phyloP scores from a whole-genome alignment of 768 basidiomycete genomes.

The Lepiota brunneoincarnata region DNA sequence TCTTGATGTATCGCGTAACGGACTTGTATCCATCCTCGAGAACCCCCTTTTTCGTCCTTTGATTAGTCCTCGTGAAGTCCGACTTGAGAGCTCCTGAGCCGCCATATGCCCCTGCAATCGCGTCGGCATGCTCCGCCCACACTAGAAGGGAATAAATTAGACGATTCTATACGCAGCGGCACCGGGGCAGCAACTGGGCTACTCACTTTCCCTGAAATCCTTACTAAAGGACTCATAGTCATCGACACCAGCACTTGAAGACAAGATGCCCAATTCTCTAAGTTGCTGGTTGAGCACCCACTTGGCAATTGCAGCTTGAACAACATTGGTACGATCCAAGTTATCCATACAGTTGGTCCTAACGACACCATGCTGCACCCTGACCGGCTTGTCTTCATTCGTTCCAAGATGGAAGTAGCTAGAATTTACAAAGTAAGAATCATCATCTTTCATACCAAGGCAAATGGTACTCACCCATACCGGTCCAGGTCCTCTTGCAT shows the following conservation, averaged over 20 bases:
- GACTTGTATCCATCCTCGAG: constrained; percentile 89
- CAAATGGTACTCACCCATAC: constrained; percentile 53
- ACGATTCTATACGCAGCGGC: not conserved
- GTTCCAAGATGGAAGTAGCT: constrained; percentile 80
- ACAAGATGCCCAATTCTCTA: constrained; percentile 66
- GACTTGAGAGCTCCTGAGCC: constrained; percentile 96
- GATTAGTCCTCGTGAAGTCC: constrained; percentile 93
- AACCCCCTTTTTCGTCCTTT: constrained; percentile 75
- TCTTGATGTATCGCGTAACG: constrained; percentile 83
- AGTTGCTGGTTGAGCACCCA: constrained; percentile 82
- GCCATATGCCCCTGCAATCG: constrained; percentile 85
- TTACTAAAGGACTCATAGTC: constrained; percentile 76
- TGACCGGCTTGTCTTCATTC: constrained; percentile 41
- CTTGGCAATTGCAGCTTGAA: constrained; percentile 88
- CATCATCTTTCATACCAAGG: not conserved
- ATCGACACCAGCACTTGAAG: constrained; percentile 70
- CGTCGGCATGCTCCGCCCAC: constrained; percentile 97
- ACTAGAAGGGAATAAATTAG: constrained; percentile 44
- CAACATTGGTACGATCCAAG: constrained; percentile 95
- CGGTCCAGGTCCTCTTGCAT: constrained; percentile 66
- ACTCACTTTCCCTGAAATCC: constrained; percentile 86
- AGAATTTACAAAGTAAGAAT: not conserved
- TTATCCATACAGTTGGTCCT: constrained; percentile 99
- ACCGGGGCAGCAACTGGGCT: not conserved
- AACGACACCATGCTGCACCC: constrained; percentile 71